These are phyloP conservation scores for Madurella fahalii DNA, from an alignment of 2,329 filamentous ascomycete genomes.

Conservation along the genomic window DNA sequence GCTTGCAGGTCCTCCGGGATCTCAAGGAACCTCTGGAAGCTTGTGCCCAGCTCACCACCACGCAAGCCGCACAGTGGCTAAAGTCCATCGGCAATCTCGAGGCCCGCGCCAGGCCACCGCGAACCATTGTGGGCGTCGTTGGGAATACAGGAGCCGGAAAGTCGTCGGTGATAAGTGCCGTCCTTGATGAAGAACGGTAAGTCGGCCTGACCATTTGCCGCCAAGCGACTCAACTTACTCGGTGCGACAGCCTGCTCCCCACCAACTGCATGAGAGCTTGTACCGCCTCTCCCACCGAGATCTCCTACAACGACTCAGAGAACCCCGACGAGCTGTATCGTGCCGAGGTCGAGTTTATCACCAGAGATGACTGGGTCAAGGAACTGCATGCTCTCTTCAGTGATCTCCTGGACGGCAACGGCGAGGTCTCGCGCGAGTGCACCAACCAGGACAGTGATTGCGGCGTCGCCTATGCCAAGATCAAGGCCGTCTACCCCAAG, in stretches of 20 bases:
- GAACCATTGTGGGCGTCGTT: conserved; percentile 51
- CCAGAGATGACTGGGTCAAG: conserved; percentile 46
- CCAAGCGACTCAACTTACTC: neutral
- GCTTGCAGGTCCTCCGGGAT: conserved; percentile 9
- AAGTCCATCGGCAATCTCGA: conserved; percentile 15
- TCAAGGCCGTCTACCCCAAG: conserved; percentile 41
- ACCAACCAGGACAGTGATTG: conserved; percentile 37
- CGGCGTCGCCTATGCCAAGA: conserved; percentile 38
- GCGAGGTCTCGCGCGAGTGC: conserved; percentile 33
- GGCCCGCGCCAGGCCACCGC: conserved; percentile 24
- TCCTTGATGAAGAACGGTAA: conserved; percentile 54
- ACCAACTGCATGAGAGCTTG: conserved; percentile 55
- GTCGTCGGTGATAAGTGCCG: conserved; percentile 57
- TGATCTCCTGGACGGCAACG: conserved; percentile 44
- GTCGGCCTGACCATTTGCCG: conserved; percentile 22
- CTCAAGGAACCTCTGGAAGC: conserved; percentile 14
- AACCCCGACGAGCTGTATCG: conserved; percentile 31
- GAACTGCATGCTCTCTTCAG: conserved; percentile 47
- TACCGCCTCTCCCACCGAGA: conserved; percentile 57
- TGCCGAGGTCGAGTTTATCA: conserved; percentile 56
- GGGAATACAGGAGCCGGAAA: conserved; percentile 61
- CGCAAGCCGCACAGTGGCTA: conserved; percentile 17
- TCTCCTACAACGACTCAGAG: conserved; percentile 50
- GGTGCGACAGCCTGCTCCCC: conserved; percentile 31
- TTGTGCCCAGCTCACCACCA: neutral